These are phyloP conservation scores for Rhizopogon parksii DNA, from an alignment of 1,284 basidiomycete genomes.

Conservation along the genomic window DNA sequence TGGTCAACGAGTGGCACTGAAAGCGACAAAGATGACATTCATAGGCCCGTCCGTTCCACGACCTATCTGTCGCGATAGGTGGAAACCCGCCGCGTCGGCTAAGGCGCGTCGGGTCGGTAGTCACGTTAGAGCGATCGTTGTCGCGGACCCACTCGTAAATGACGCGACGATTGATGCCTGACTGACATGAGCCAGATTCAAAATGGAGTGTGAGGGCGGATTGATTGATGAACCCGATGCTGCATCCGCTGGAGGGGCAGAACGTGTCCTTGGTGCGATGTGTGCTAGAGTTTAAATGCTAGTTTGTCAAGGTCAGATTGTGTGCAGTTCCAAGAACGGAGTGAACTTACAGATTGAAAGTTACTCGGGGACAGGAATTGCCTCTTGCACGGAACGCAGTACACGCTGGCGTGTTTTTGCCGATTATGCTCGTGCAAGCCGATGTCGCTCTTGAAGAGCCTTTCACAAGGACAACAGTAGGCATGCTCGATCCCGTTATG, in stretches of 20 bases:
- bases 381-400: conserved; percentile 39
- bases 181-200: conserved; percentile 38
- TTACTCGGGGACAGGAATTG: conserved; percentile 35
- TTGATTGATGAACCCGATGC: conserved; percentile 32
- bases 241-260: conserved; percentile 38
- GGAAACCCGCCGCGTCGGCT: not conserved
- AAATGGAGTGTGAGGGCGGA: conserved; percentile 43
- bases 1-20: conserved; percentile 29
- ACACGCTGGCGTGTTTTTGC: conserved; percentile 35
- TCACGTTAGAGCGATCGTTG: conserved; percentile 26
- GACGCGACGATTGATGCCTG: conserved; percentile 30
- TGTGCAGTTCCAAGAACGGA: conserved; percentile 1
- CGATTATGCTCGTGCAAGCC: conserved; percentile 43
- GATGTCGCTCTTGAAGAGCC: conserved; percentile 30
- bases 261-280: conserved; percentile 31
- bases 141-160: conserved; percentile 30
- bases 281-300: conserved; percentile 35
- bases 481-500: conserved; percentile 34
- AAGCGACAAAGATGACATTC: conserved; percentile 51
- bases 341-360: conserved; percentile 20
- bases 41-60: conserved; percentile 43
- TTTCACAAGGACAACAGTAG: conserved; percentile 37
- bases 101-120: conserved; percentile 32
- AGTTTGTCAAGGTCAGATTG: not conserved
- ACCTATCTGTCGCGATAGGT: conserved; percentile 33